Conservation (phyloP, 2,329 filamentous ascomycete species). For the Cercospora sp. region DNA sequence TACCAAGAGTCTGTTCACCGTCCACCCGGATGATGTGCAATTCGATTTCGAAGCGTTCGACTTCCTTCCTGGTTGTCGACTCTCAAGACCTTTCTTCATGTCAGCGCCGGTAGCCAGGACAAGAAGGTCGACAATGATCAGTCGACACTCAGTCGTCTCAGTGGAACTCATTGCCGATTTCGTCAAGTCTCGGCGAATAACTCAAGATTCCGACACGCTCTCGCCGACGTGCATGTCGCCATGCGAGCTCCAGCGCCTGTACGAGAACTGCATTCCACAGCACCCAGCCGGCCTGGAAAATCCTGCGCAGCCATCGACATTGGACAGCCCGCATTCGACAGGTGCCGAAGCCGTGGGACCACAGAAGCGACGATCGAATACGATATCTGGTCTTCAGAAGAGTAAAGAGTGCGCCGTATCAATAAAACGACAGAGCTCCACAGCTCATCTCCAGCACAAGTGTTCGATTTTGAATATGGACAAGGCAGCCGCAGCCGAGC, state of each 20-base stretch:
- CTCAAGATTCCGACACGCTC: constrained; percentile 12
- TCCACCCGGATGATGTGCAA: constrained; percentile 2
- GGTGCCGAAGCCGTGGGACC: neutral
- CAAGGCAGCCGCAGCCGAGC: neutral
- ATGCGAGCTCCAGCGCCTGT: constrained; percentile 6
- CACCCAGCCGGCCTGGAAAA: neutral
- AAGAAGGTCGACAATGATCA: constrained; percentile 8
- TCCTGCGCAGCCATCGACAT: neutral
- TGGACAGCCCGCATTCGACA: neutral
- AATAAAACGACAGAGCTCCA: neutral
- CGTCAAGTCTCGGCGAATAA: constrained; percentile 4
- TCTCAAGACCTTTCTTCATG: constrained; percentile 8
- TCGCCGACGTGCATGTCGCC: constrained; percentile 10
- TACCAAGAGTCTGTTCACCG: constrained; percentile 1
- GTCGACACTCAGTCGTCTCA: constrained; percentile 2
- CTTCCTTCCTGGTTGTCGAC: constrained; percentile 7
- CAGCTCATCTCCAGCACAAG: constrained; percentile 2
- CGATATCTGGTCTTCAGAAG: neutral
- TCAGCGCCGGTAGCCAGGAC: constrained; percentile 1
- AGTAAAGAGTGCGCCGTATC: neutral
- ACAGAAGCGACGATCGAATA: neutral
- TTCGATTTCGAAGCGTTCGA: constrained; percentile 10
- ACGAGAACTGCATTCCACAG: constrained; percentile 6
- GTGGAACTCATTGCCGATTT: constrained; percentile 10
- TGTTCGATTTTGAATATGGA: constrained; percentile 6